These are phyloP conservation scores for Pyrus betulifolia DNA, from an alignment of 306 rosid species.

Conservation along the genomic window DNA sequence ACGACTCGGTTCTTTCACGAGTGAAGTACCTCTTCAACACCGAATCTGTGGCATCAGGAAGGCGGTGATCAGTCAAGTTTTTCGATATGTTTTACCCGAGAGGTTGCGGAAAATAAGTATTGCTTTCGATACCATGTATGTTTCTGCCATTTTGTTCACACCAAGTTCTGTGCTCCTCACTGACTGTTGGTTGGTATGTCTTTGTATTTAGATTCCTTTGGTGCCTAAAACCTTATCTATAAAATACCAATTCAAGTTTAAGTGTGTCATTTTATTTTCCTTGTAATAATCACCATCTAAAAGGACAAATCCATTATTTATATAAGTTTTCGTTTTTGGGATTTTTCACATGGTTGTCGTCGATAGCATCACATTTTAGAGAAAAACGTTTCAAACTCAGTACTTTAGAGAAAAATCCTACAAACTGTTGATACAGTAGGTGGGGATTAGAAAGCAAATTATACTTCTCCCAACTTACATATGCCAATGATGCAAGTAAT, in stretches of 20 bases:
- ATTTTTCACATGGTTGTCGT: too few relatives aligned
- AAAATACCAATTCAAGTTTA: background rate
- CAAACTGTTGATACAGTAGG: too few relatives aligned
- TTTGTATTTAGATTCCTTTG: slow-evolving; percentile 5
- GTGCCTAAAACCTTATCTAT: background rate
- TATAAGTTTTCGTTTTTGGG: background rate
- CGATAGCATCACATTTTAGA: too few relatives aligned
- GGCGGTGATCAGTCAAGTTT: slow-evolving; percentile 39
- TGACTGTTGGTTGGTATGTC: slow-evolving; percentile 3
- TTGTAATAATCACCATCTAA: background rate
- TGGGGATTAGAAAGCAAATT: too few relatives aligned
- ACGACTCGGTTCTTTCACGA: slow-evolving; percentile 87
- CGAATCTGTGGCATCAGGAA: slow-evolving; percentile 83
- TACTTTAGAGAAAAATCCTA: too few relatives aligned
- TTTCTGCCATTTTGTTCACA: background rate
- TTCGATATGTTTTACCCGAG: background rate
- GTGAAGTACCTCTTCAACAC: slow-evolving; percentile 79
- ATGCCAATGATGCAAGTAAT: too few relatives aligned
- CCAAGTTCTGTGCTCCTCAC: background rate
- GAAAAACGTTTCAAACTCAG: background rate
- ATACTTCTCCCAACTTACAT: too few relatives aligned
- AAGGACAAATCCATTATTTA: background rate
- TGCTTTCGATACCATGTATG: background rate
- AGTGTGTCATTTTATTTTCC: background rate
- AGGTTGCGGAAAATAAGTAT: background rate